A percentile compares a stretch with the other conserved stretches of the same genome.
Conservation (phyloP, 2,329 filamentous ascomycete genomes). For the Nemania diffusa region DNA sequence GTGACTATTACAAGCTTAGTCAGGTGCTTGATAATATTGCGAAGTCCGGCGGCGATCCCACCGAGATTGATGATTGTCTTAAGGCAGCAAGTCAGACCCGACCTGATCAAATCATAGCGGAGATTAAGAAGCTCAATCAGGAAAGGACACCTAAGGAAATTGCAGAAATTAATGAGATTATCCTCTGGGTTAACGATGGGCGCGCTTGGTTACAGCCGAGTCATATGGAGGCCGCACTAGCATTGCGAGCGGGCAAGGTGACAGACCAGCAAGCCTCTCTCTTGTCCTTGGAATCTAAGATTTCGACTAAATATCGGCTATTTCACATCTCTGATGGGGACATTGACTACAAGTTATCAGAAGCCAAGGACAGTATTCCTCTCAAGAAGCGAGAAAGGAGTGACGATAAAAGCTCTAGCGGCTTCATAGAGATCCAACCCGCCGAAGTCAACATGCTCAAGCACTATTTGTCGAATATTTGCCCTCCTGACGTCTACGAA, state of each 20-base stretch:
- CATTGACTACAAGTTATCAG: not conserved
- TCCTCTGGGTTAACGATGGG: not conserved
- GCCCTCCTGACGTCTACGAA: not conserved
- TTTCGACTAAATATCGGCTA: not conserved
- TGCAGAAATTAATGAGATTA: constrained; percentile 10
- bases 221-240: not conserved
- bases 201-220: not conserved
- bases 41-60: not conserved
- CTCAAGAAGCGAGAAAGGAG: not conserved
- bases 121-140: constrained; percentile 1
- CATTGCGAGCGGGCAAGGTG: not conserved
- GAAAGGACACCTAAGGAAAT: not conserved
- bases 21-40: constrained; percentile 5
- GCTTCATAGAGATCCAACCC: not conserved
- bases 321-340: not conserved
- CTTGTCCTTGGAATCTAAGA: not conserved
- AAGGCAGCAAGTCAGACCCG: not conserved
- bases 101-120: not conserved
- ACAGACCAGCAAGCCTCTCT: constrained; percentile 1
- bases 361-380: constrained; percentile 1
- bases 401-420: not conserved
- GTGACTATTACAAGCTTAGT: constrained; percentile 3
- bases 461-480: constrained; percentile 6
- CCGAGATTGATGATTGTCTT: not conserved
- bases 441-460: constrained; percentile 2